Evolutionary conservation across 164 flowering plant genomes (phyloP).

Genomic region (Amborella trichopoda): DNA sequence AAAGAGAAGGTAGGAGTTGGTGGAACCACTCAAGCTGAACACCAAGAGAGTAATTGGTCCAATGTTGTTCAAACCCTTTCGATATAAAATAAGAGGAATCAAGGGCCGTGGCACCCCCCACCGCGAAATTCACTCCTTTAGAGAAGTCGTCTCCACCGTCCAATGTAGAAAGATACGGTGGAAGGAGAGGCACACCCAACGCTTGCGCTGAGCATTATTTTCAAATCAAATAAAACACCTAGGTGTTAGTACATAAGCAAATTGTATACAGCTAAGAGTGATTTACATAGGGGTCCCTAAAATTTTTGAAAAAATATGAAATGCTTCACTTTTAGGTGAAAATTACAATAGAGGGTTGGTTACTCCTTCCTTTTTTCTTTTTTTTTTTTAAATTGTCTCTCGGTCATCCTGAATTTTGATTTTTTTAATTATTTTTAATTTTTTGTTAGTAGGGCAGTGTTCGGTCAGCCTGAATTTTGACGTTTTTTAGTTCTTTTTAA

Average conservation of each 20-base stretch:
- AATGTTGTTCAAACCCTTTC: slow-evolving; percentile 5
- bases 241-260: neutral
- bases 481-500: too few species aligned
- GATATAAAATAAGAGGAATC: slow-evolving; percentile 16
- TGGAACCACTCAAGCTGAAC: slow-evolving; percentile 24
- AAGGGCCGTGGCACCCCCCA: slow-evolving; percentile 43
- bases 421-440: too few species aligned
- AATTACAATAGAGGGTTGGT: too few species aligned
- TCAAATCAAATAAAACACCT: neutral
- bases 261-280: too few species aligned
- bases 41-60: slow-evolving; percentile 12
- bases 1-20: slow-evolving; percentile 10
- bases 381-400: too few species aligned
- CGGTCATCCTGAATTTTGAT: too few species aligned
- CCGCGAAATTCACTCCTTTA: slow-evolving; percentile 46
- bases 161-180: slow-evolving; percentile 21
- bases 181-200: slow-evolving; percentile 26
- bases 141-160: neutral
- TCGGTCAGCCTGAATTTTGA: too few species aligned
- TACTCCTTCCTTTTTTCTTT: too few species aligned
- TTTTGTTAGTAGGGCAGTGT: too few species aligned
- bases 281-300: too few species aligned
- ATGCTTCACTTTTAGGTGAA: too few species aligned
- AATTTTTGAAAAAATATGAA: too few species aligned
- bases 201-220: slow-evolving; percentile 4